Evolutionary conservation across 2,329 filamentous ascomycete genomes (phyloP).

Genomic region (Diaporthe caulivora): DNA sequence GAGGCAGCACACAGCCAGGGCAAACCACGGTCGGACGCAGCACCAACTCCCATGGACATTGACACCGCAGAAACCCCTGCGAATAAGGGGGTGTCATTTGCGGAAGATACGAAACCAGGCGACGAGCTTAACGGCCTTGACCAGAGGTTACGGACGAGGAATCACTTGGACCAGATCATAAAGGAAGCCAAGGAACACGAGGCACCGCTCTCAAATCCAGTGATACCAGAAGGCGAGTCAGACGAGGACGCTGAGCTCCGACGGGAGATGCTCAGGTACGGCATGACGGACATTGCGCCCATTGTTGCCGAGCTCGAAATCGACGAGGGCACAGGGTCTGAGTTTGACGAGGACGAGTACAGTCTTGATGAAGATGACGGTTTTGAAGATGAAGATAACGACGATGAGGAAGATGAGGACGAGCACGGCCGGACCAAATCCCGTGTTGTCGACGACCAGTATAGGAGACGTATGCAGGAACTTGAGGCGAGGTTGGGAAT

Average conservation of each 20-base stretch:
- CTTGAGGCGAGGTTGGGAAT: constrained; percentile 82
- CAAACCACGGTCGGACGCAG: neutral
- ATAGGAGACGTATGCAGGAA: constrained; percentile 85
- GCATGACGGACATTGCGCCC: constrained; percentile 87
- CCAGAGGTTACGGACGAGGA: constrained; percentile 55
- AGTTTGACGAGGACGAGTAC: constrained; percentile 33
- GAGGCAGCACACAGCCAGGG: neutral
- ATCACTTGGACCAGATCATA: constrained; percentile 69
- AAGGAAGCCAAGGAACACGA: constrained; percentile 68
- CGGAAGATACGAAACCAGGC: constrained; percentile 68
- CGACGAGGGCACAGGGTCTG: constrained; percentile 64
- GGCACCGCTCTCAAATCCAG: constrained; percentile 55
- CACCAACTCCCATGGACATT: neutral
- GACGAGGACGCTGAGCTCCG: constrained; percentile 84
- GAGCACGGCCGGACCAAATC: constrained; percentile 80
- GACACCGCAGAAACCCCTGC: neutral
- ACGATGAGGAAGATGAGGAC: constrained; percentile 78
- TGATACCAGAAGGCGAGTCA: constrained; percentile 81
- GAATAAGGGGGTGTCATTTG: constrained; percentile 73
- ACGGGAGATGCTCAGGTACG: constrained; percentile 91
- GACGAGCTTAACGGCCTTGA: constrained; percentile 45
- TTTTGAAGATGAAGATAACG: constrained; percentile 61
- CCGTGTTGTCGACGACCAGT: constrained; percentile 77
- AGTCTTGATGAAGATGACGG: constrained; percentile 62
- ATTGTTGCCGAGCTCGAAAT: constrained; percentile 93